phyloP scores from a whole-genome alignment of 2,329 filamentous ascomycete species.

The Annulohypoxylon truncatum region DNA sequence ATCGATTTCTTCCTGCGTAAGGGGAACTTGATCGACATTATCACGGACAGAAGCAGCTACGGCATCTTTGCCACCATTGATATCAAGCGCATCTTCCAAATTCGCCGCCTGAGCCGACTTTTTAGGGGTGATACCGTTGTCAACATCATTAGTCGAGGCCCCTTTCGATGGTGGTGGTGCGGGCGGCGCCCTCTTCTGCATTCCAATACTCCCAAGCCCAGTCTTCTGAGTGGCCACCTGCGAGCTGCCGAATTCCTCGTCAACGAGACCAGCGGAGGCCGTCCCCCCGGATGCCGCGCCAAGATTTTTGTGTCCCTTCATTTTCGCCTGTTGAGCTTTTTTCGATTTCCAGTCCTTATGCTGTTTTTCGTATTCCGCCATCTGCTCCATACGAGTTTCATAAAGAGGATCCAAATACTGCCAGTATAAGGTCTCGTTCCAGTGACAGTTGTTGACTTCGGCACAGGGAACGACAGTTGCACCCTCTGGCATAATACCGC shows the following conservation, averaged over 20 bases:
- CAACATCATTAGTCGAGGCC: not conserved
- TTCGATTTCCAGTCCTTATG: constrained; percentile 56
- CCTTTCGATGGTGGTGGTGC: constrained; percentile 30
- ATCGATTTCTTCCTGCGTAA: constrained; percentile 42
- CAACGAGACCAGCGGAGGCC: not conserved
- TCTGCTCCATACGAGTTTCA: constrained; percentile 56
- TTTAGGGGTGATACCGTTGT: not conserved
- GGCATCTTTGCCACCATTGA: constrained; percentile 17
- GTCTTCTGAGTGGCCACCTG: constrained; percentile 8
- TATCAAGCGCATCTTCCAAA: constrained; percentile 29
- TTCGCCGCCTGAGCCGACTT: constrained; percentile 18
- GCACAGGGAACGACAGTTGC: constrained; percentile 63
- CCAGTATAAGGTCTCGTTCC: constrained; percentile 64
- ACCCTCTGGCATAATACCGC: constrained; percentile 74
- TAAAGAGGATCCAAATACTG: constrained; percentile 60
- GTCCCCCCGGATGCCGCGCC: constrained; percentile 6
- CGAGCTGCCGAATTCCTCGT: constrained; percentile 10
- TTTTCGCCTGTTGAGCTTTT: constrained; percentile 46
- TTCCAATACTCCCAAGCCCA: constrained; percentile 1
- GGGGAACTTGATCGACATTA: constrained; percentile 44
- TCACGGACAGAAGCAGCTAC: constrained; percentile 26
- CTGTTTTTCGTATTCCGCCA: constrained; percentile 56
- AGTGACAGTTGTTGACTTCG: constrained; percentile 61
- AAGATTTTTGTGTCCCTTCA: constrained; percentile 36
- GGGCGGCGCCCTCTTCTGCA: constrained; percentile 42